Base-by-base conservation (phyloP, 2,329 filamentous ascomycete genomes). In the Dothistroma septosporum region DNA sequence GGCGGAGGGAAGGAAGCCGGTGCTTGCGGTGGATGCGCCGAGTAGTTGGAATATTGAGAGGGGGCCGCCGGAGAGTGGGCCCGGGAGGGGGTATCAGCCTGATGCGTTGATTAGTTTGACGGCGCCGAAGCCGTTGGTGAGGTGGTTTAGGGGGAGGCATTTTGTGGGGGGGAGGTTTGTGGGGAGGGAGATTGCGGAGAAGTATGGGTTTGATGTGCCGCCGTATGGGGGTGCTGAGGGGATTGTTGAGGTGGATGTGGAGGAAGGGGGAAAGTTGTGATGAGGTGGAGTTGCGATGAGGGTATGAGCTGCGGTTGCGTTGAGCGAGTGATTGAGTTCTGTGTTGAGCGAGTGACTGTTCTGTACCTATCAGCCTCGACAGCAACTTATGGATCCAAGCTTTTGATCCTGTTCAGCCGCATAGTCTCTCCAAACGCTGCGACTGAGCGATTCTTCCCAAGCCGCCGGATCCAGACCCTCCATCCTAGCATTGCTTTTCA, bases 161-260 rank as follows among this genome's bases (percentile, higher is more conserved):
- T 99, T 97, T 72, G 76, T 99, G 58, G 94, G 94, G 8, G 94
- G 94, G 67, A 89, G 90, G 61, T 99, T 99, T 71, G 82, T 99
- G 71, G 85, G 89, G 21, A 85, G 85, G 57, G 81, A 82, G 55
- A 86, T 97, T 69, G 89, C 91, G 35, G 84, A 88, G 68, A 97
- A 94, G 77, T 99, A 96, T 77, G 85, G 85, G 52, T 82, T 99
- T 63, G 89, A 94, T 68, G 74, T 96, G 57, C 93, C 93, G 5
- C 78, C 84, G 65, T 99, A 97, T 76, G 81, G 88, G 68, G 94
- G 92, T 0, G 78, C 94, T 66, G 92, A 97, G 75, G 94, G 97
- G 76, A 81, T 97, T 67, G 88, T 92, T 57, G 94, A 99, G 76
- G 81, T 95, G 47, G 33, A 37, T 16, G 77, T 76, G 14, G 70